Base-by-base conservation (phyloP, 148 eudicot genomes). In the Silene latifolia region DNA sequence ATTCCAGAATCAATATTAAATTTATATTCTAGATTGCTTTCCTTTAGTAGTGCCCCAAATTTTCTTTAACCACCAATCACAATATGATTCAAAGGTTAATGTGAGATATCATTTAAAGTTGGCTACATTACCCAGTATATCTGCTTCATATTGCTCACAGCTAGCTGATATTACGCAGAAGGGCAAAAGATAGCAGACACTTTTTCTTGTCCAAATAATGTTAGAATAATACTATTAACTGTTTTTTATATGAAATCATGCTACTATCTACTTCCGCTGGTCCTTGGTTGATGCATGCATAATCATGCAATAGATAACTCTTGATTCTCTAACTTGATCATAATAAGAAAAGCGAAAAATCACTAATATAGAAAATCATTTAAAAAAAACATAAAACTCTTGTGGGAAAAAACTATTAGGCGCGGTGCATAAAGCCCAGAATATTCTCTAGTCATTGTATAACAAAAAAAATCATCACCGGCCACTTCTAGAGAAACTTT, bases 151-250 rank as follows among this genome's bases (percentile, higher is more conserved):
- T 59, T 20, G 8, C 21, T 59, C 63, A 59, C 21, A 59, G 9
- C 39, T 63, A 63, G 66, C 66, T 63, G 32, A 32, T 63, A 63
- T 63, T 63, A 23, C 32, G 39, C 63, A 60, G 63, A 21, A 60
- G 25, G 63, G 24, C 7, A 60, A n/a, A 19, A 21, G 63, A 19
- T 60, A 60, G 7, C 23, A 60, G 5, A 60, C 63, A 60, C 63
- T n/a, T 60, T 60, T 8, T 60, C 63, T 60, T 60, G 63, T 11
- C 10, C 63, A 60, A 17, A 60, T 60, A 60, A 7, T 19, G 63
- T 60, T 60, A 60, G 5, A 11, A 19, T 19, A 10, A 60, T 9
- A 23, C 8, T 19, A 15, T 10, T 60, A n/a, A 13, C 14, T 54
- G 18, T 54, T 35, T 5, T 35, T 35, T 2, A 35, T 35, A 35